Conservation (phyloP, 139 green algal species). For the Microglena sp. region DNA sequence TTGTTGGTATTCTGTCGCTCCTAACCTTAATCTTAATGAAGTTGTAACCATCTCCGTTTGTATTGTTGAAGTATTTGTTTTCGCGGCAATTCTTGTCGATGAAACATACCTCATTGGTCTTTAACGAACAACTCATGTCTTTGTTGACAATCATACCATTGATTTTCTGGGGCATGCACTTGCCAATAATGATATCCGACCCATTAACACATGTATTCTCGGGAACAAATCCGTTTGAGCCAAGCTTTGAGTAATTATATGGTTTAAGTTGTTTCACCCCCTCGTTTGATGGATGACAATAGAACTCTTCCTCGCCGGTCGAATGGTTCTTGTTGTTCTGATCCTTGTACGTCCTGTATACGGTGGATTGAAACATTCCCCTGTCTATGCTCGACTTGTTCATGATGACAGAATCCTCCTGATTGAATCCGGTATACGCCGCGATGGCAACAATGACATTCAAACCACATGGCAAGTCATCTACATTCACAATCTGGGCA, state of each 20-base stretch:
- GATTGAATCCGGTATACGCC: constrained; percentile 58
- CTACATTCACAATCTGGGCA: background rate
- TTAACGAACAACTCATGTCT: constrained; percentile 2
- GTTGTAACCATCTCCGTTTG: constrained; percentile 12
- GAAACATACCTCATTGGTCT: constrained; percentile 7
- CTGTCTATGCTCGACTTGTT: constrained; percentile 43
- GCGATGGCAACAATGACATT: constrained; percentile 59
- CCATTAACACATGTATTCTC: constrained; percentile 19
- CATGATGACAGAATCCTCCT: constrained; percentile 61
- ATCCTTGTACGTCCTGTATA: constrained; percentile 23
- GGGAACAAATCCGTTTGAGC: constrained; percentile 32
- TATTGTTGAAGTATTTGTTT: constrained; percentile 7
- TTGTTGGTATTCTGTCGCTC: constrained; percentile 28
- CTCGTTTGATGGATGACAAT: constrained; percentile 32
- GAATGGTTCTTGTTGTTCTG: constrained; percentile 17
- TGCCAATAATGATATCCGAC: constrained; percentile 31
- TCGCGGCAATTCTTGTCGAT: constrained; percentile 7
- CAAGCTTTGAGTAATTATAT: constrained; percentile 49
- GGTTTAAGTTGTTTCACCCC: constrained; percentile 1
- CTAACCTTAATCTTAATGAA: constrained; percentile 46
- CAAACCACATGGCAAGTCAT: constrained; percentile 12
- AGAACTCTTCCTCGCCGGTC: constrained; percentile 30
- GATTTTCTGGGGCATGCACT: constrained; percentile 19
- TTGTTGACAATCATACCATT: background rate
- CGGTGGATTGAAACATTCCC: constrained; percentile 48